Percentiles rank a stretch among this genome's conserved stretches.
phyloP scores from a whole-genome alignment of 2,329 filamentous ascomycete species.

The Claviceps quebecensis region DNA sequence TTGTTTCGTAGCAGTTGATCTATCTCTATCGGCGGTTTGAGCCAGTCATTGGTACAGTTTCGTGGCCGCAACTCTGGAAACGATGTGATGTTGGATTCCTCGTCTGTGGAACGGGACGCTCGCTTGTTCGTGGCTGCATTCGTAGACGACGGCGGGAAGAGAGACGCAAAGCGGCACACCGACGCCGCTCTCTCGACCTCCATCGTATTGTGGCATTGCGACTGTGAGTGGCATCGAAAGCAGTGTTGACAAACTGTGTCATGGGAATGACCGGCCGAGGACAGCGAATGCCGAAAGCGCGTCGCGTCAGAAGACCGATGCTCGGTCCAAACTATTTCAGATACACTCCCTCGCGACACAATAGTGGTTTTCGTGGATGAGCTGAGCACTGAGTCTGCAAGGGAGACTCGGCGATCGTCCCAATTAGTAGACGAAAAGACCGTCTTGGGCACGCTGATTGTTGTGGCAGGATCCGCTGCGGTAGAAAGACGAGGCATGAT shows the following conservation, averaged over 20 bases:
- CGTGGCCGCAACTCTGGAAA: slow-evolving; percentile 20
- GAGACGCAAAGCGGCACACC: background rate
- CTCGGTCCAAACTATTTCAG: slow-evolving; percentile 18
- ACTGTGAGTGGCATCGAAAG: background rate
- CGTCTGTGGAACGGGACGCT: slow-evolving; percentile 5
- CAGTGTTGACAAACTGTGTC: background rate
- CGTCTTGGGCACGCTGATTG: slow-evolving; percentile 19
- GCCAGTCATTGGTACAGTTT: slow-evolving; percentile 20
- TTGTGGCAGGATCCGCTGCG: slow-evolving; percentile 19
- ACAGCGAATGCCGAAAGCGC: background rate
- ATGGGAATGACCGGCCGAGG: background rate
- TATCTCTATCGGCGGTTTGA: slow-evolving; percentile 11
- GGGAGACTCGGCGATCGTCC: background rate
- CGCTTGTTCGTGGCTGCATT: background rate
- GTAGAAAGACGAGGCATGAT: slow-evolving; percentile 14
- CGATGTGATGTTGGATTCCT: slow-evolving; percentile 17
- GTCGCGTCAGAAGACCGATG: slow-evolving; percentile 1
- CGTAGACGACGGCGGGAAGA: background rate
- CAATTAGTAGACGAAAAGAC: slow-evolving; percentile 13
- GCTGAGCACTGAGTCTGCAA: background rate
- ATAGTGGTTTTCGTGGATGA: slow-evolving; percentile 15
- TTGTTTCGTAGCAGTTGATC: slow-evolving; percentile 6
- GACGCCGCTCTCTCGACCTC: background rate
- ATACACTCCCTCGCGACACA: slow-evolving; percentile 15
- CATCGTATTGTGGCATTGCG: background rate